phyloP scores from a whole-genome alignment of 208 protist genomes.

The Wallacemonas sp. region DNA sequence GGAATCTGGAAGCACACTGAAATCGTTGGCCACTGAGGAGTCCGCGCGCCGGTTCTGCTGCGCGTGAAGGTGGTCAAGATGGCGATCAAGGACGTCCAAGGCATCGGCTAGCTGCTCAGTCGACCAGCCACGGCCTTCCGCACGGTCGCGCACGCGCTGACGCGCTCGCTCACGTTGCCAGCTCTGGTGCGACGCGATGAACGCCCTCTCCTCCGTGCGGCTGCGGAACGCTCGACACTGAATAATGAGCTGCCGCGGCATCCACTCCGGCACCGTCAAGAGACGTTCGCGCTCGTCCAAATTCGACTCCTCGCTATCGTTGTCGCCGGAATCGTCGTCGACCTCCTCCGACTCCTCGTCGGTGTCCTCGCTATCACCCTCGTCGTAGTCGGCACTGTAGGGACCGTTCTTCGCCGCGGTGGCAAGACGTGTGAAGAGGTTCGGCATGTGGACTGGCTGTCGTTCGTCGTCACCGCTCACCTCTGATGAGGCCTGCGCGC shows the following conservation, averaged over 20 bases:
- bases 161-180: constrained; percentile 5
- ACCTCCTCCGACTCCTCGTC: constrained; percentile 16
- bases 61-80: background rate
- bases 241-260: constrained; percentile 24
- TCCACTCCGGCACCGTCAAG: constrained; percentile 8
- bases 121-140: background rate
- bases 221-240: constrained; percentile 26
- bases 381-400: constrained; percentile 2
- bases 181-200: background rate
- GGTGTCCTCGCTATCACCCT: constrained; percentile 11
- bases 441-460: background rate
- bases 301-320: background rate
- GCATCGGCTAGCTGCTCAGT: background rate
- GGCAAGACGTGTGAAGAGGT: background rate
- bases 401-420: background rate
- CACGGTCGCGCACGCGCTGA: background rate
- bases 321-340: constrained; percentile 1
- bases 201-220: background rate
- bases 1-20: too few species aligned
- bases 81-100: background rate
- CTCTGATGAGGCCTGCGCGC: background rate
- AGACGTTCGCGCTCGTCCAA: constrained; percentile 7
- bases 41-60: background rate
- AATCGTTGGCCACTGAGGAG: background rate
- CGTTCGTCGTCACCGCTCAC: background rate